Evolutionary conservation across 2,329 filamentous ascomycete species (phyloP).

Genomic region (Elsinoe arachidis): DNA sequence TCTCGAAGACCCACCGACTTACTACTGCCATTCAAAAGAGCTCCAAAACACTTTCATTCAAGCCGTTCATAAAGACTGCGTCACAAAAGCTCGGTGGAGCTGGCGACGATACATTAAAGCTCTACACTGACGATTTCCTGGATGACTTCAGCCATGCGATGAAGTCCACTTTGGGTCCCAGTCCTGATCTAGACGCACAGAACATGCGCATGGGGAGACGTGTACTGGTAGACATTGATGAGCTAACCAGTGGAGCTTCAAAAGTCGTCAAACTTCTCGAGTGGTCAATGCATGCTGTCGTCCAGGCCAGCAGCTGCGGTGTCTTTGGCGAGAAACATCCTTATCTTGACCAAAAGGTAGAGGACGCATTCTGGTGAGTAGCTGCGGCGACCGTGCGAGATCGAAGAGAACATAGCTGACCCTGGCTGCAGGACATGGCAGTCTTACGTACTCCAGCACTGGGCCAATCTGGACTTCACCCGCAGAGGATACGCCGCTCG

Average conservation of each 20-base stretch:
- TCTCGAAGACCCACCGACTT: background rate
- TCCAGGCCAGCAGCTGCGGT: background rate
- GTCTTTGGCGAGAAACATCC: background rate
- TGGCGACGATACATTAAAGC: background rate
- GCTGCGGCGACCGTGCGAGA: background rate
- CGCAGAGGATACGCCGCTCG: background rate
- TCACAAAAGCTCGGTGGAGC: background rate
- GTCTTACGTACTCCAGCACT: background rate
- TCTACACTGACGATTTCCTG: background rate
- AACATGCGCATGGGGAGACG: background rate
- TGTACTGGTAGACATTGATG: background rate
- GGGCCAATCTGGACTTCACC: background rate
- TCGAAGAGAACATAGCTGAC: background rate
- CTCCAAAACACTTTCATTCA: background rate
- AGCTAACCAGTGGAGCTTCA: background rate
- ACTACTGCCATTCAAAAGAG: background rate
- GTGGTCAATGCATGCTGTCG: background rate
- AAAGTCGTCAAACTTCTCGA: background rate
- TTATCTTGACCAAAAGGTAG: conserved; percentile 5
- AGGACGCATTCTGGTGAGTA: conserved; percentile 3
- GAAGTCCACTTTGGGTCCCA: background rate
- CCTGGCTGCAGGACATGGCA: background rate
- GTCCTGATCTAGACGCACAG: background rate
- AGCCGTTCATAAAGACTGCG: background rate
- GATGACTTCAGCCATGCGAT: conserved; percentile 1